A percentile compares a stretch with the other conserved stretches of the same genome.
These are phyloP conservation scores for Puccinellia tenuiflora DNA, from an alignment of 176 grass and related monocot species.

Conservation along the genomic window DNA sequence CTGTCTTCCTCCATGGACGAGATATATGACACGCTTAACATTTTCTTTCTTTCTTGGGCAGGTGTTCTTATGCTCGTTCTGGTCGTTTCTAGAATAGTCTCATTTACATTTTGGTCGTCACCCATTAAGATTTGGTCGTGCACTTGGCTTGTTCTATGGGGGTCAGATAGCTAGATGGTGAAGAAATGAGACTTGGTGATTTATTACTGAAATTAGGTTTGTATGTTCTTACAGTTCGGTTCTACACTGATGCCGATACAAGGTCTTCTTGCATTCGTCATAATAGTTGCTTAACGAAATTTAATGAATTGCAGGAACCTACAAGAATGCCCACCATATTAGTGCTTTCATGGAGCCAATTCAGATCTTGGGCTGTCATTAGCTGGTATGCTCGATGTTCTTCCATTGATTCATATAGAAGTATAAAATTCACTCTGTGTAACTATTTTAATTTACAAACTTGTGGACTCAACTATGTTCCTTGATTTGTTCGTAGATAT, in stretches of 20 bases:
- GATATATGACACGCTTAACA: background rate
- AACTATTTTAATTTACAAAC: background rate
- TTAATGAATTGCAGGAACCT: too few species aligned
- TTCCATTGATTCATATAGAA: background rate
- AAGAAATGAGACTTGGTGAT: background rate
- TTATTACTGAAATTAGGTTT: background rate
- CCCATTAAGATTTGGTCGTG: background rate
- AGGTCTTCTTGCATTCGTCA: background rate
- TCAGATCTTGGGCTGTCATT: background rate
- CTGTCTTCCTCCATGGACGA: background rate
- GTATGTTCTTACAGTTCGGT: background rate
- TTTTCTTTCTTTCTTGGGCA: background rate
- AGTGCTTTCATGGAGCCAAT: background rate
- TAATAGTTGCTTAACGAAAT: too few species aligned
- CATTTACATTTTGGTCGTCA: background rate
- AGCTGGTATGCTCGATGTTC: background rate
- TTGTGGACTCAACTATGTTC: background rate
- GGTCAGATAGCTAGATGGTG: background rate
- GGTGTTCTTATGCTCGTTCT: background rate
- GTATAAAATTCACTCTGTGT: background rate
- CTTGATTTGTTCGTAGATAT: background rate
- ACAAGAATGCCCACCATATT: too few species aligned
- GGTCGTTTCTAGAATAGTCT: background rate
- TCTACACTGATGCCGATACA: background rate
- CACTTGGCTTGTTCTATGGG: too few species aligned